These are phyloP conservation scores for Phytophthora citrophthora DNA, from an alignment of 352 stramenopile genomes.

Conservation along the genomic window DNA sequence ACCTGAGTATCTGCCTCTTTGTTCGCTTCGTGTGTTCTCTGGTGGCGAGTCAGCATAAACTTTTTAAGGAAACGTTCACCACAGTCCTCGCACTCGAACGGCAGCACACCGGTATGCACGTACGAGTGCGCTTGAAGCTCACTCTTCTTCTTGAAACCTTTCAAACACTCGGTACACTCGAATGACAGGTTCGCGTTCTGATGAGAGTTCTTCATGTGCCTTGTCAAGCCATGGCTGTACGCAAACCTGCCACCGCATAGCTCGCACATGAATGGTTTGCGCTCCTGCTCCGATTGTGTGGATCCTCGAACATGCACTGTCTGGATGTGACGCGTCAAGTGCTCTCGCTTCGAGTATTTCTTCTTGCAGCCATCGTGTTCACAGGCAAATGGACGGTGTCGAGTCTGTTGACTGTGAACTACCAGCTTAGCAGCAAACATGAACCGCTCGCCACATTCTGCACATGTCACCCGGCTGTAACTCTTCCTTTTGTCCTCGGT, in stretches of 20 bases:
- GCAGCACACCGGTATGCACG: constrained; percentile 76
- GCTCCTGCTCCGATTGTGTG: constrained; percentile 18
- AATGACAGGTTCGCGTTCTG: constrained; percentile 63
- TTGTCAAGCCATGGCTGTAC: constrained; percentile 73
- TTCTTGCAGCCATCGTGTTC: constrained; percentile 47
- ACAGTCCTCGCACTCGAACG: constrained; percentile 76
- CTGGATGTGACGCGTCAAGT: constrained; percentile 60
- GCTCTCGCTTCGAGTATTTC: constrained; percentile 70
- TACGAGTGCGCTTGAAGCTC: constrained; percentile 77
- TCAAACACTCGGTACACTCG: constrained; percentile 62
- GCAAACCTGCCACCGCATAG: constrained; percentile 63
- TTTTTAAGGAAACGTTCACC: constrained; percentile 65
- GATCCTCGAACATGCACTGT: constrained; percentile 43
- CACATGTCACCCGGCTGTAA: constrained; percentile 7
- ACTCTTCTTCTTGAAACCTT: constrained; percentile 85
- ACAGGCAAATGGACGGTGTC: constrained; percentile 50
- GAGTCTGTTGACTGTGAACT: constrained; percentile 21
- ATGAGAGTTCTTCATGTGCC: constrained; percentile 60
- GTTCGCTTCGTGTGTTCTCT: constrained; percentile 38
- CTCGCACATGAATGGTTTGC: constrained; percentile 64
- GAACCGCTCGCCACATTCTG: constrained; percentile 27
- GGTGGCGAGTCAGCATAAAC: constrained; percentile 62
- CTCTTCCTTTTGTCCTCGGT: not conserved
- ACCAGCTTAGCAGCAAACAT: not conserved
- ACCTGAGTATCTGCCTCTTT: constrained; percentile 48